Base-by-base conservation (phyloP, 78 protist genomes). In the Anaeramoeba ignava region DNA sequence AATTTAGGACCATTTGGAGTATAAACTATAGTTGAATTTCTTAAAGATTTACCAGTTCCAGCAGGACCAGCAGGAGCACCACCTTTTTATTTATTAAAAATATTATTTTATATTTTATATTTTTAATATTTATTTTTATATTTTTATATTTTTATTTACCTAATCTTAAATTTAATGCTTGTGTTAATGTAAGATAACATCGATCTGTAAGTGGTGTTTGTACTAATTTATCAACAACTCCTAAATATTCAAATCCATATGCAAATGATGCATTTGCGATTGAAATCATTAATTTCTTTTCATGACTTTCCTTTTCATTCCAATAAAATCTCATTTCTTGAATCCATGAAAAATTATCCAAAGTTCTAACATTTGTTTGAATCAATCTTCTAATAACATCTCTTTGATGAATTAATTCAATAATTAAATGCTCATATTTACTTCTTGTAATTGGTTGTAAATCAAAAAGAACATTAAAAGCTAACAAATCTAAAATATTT, bases 1-100 rank as follows among this genome's bases (percentile, higher is more conserved):
- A n/a, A n/a, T n/a, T n/a, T n/a, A n/a, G n/a, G n/a, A n/a, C n/a
- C n/a, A n/a, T n/a, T n/a, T n/a, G n/a, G n/a, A n/a, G n/a, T n/a
- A n/a, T n/a, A n/a, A n/a, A n/a, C n/a, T n/a, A n/a, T n/a, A n/a
- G n/a, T n/a, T n/a, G n/a, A n/a, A n/a, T n/a, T n/a, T n/a, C n/a
- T n/a, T n/a, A n/a, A n/a, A n/a, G n/a, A n/a, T n/a, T 97, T 97
- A 78, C 99, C 99, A 0, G 99, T 97, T 34, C 99, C 99, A 0
- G 99, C 99, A 0, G 99, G 99, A 36, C 99, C 99, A 83, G 92
- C 91, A 33, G 99, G 99, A 79, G 87, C 84, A 80, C 99, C 99
- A 0, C 99, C 99, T n/a, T n/a, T n/a, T n/a, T n/a, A n/a, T n/a
- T n/a, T n/a, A n/a, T n/a, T n/a, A n/a, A n/a, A n/a, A n/a, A n/a